phyloP scores from a whole-genome alignment of 306 rosid genomes.

The Prunus persica region Prunus_persica_NCBIv2 NC_034014.1:30303501-30304000 shows the following conservation, averaged over 20 bases:
- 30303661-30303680: neutral
- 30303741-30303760: too few relatives aligned
- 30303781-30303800: too few relatives aligned
- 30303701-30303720: neutral
- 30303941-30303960: conserved; percentile 23
- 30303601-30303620: too few relatives aligned
- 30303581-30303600: neutral
- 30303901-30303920: conserved; percentile 40
- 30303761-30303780: too few relatives aligned
- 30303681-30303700: neutral
- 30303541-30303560: neutral
- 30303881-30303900: neutral
- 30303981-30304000: conserved; percentile 19
- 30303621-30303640: too few relatives aligned
- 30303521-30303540: neutral
- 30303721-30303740: too few relatives aligned
- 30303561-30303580: neutral
- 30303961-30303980: conserved; percentile 13
- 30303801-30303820: too few relatives aligned
- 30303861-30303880: neutral
- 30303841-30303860: neutral
- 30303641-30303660: neutral
- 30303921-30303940: conserved; percentile 26
- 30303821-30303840: neutral
- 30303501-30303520: neutral